Percentiles rank a stretch among this genome's conserved stretches.
These are phyloP conservation scores for Russula virescens DNA, from an alignment of 768 basidiomycete species.

Conservation along the genomic window DNA sequence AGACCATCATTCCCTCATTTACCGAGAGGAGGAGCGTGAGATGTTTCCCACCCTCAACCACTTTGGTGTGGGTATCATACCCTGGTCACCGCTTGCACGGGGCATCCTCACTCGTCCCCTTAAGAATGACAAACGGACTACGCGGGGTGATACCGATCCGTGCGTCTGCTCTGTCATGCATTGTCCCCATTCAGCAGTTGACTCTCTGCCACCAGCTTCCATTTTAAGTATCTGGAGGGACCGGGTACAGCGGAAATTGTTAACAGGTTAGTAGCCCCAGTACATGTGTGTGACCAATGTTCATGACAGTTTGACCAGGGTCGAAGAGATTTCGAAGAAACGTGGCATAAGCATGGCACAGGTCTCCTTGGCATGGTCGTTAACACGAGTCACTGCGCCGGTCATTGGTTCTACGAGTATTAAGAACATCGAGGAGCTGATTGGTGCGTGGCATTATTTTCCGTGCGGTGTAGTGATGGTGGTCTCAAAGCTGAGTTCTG, in stretches of 20 bases:
- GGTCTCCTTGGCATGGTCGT: constrained; percentile 35
- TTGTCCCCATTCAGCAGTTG: not conserved
- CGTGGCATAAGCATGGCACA: constrained; percentile 39
- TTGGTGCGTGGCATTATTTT: constrained; percentile 6
- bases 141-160: constrained; percentile 5
- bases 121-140: not conserved
- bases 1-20: constrained; percentile 32
- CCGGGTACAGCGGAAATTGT: constrained; percentile 14
- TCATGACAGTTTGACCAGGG: constrained; percentile 25
- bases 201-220: constrained; percentile 1
- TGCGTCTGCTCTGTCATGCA: not conserved
- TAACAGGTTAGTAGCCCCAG: constrained; percentile 8
- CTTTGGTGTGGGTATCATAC: constrained; percentile 22
- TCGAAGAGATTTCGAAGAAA: constrained; percentile 37
- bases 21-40: constrained; percentile 38
- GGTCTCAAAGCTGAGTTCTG: not conserved
- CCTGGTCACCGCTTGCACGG: constrained; percentile 23
- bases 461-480: not conserved
- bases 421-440: constrained; percentile 20
- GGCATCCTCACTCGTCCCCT: constrained; percentile 22
- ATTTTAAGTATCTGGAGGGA: not conserved
- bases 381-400: constrained; percentile 10
- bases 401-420: constrained; percentile 18
- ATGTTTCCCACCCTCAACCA: constrained; percentile 32
- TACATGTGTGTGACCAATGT: not conserved